phyloP scores from a whole-genome alignment of 177 flowering plant species.

The Vitis hybrid region DNA sequence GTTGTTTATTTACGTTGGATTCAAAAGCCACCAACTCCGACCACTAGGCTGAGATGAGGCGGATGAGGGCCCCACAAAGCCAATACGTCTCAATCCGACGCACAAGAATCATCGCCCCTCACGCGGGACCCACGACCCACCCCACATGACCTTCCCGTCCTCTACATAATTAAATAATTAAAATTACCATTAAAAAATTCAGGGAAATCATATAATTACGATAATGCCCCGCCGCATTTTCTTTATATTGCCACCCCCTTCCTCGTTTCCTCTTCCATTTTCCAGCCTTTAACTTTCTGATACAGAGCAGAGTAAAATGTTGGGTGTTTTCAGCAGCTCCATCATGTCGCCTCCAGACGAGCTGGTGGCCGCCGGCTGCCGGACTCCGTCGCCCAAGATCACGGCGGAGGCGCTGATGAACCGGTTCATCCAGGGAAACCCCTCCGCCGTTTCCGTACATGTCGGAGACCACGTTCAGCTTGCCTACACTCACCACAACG shows the following conservation, averaged over 20 bases:
- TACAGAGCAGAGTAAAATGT: slow-evolving; percentile 35
- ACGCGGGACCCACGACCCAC: slow-evolving; percentile 23
- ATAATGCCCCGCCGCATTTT: slow-evolving; percentile 14
- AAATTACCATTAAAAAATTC: not conserved
- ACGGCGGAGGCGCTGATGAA: slow-evolving; percentile 49
- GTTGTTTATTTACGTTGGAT: too few species aligned
- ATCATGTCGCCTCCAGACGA: slow-evolving; percentile 79
- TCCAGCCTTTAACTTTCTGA: slow-evolving; percentile 8
- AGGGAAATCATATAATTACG: slow-evolving; percentile 15
- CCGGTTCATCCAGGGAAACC: slow-evolving; percentile 42
- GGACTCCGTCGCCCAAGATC: slow-evolving; percentile 84
- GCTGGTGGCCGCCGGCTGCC: slow-evolving; percentile 81
- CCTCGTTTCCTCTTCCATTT: slow-evolving; percentile 11
- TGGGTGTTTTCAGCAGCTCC: slow-evolving; percentile 78
- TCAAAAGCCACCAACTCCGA: too few species aligned
- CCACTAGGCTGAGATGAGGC: too few species aligned
- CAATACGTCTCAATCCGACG: slow-evolving; percentile 4
- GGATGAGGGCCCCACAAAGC: not conserved
- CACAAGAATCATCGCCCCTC: slow-evolving; percentile 39
- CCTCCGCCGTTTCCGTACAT: slow-evolving; percentile 58
- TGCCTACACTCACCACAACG: slow-evolving; percentile 62
- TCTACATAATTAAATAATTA: not conserved
- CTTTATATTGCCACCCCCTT: slow-evolving; percentile 22
- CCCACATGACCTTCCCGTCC: slow-evolving; percentile 11
- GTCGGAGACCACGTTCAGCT: slow-evolving; percentile 56